These are phyloP conservation scores for Parietaria judaica DNA, from an alignment of 306 rosid genomes.

Conservation along the genomic window DNA sequence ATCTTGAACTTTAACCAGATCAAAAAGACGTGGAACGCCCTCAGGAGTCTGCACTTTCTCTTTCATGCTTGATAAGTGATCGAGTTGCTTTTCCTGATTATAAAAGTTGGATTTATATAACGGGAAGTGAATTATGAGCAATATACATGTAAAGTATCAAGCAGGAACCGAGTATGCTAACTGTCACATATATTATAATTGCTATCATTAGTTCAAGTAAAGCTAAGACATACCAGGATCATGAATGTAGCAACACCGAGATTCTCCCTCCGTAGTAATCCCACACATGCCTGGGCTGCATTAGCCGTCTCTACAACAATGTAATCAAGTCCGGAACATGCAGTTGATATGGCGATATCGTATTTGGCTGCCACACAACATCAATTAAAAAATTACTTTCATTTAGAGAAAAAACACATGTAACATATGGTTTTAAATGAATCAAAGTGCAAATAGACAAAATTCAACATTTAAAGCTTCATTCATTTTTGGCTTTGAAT, in stretches of 20 bases:
- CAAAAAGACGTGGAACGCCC: conserved; percentile 88
- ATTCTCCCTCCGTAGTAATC: conserved; percentile 77
- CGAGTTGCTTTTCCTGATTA: conserved; percentile 77
- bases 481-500: background rate
- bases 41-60: conserved; percentile 61
- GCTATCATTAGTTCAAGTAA: background rate
- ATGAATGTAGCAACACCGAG: conserved; percentile 88
- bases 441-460: background rate
- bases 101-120: conserved; percentile 3
- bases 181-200: too few species aligned
- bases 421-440: background rate
- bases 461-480: background rate
- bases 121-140: background rate
- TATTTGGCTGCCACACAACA: conserved; percentile 65
- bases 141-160: background rate
- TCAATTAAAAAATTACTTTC: conserved; percentile 11
- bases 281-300: conserved; percentile 94
- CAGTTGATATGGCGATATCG: conserved; percentile 88
- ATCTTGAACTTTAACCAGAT: conserved; percentile 68
- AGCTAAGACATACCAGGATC: conserved; percentile 63
- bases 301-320: conserved; percentile 89
- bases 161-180: conserved; percentile 4
- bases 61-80: conserved; percentile 53
- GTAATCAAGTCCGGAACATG: conserved; percentile 84
- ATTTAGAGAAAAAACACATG: background rate